Percentiles rank a stretch among this genome's conserved stretches.
Evolutionary conservation across 108 stramenopile species (phyloP).

Genomic region (Skeletonema potamos): DNA sequence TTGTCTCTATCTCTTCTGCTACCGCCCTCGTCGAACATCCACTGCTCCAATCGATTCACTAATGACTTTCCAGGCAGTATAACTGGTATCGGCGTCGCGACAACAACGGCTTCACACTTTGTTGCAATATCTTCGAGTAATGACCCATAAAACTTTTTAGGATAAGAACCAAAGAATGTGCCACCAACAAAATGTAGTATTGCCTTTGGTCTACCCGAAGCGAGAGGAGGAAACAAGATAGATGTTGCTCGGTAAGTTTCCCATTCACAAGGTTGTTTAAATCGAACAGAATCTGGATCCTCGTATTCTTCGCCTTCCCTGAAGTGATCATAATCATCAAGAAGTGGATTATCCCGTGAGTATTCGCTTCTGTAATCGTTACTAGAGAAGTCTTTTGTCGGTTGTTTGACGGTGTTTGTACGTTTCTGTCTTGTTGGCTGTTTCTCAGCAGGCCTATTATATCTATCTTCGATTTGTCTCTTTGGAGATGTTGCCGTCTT

Average conservation of each 20-base stretch:
- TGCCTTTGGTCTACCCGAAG: slow-evolving; percentile 52
- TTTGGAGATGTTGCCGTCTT: not conserved
- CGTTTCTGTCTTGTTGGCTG: not conserved
- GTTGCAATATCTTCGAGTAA: slow-evolving; percentile 63
- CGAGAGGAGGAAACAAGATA: slow-evolving; percentile 67
- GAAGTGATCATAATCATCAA: slow-evolving; percentile 20
- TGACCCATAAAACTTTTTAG: slow-evolving; percentile 63
- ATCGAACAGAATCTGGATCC: slow-evolving; percentile 3
- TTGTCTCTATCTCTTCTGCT: not conserved
- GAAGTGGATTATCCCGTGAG: not conserved
- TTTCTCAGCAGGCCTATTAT: not conserved
- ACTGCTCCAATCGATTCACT: slow-evolving; percentile 24
- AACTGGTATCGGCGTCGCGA: slow-evolving; percentile 75
- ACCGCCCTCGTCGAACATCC: slow-evolving; percentile 29
- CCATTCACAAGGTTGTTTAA: slow-evolving; percentile 32
- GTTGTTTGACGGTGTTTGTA: not conserved
- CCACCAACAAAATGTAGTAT: slow-evolving; percentile 86
- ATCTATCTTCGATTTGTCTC: not conserved
- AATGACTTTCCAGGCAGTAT: slow-evolving; percentile 47
- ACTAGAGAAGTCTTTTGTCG: not conserved
- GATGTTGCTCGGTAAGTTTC: slow-evolving; percentile 54
- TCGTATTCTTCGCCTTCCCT: slow-evolving; percentile 5
- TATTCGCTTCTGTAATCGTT: slow-evolving; percentile 4
- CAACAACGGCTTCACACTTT: slow-evolving; percentile 60
- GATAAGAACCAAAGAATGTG: slow-evolving; percentile 76